Conservation (phyloP, 371 early-diverging fungal species). For the Apophysomyces sp. region DNA sequence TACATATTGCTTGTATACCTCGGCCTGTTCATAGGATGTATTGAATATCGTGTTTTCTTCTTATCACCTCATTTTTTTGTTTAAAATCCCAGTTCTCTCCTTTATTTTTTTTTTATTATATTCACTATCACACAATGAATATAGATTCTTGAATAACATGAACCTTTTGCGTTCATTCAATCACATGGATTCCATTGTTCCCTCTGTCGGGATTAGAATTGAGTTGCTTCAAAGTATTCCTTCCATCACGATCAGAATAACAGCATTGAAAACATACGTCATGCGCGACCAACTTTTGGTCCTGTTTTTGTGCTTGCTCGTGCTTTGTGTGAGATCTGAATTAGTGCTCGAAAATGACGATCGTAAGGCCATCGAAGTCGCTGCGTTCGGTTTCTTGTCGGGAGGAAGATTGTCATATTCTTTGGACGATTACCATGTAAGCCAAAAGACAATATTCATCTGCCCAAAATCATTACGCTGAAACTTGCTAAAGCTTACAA, state of each 20-base stretch:
- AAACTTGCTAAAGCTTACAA: conserved; percentile 7
- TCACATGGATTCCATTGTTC: not conserved
- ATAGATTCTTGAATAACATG: not conserved
- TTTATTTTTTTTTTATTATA: not conserved
- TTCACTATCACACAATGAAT: not conserved
- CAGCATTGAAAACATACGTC: not conserved
- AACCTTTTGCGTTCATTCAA: too few relatives aligned
- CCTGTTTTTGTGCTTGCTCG: not conserved
- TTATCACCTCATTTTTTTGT: not conserved
- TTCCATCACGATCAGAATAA: not conserved
- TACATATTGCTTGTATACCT: not conserved
- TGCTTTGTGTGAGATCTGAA: conserved; percentile 10
- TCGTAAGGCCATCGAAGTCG: conserved; percentile 38
- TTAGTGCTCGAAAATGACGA: conserved; percentile 42
- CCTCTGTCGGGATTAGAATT: too few relatives aligned
- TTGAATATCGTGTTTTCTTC: conserved; percentile 3
- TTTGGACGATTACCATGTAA: conserved; percentile 42
- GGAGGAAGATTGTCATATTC: conserved; percentile 44
- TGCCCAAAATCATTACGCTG: too few relatives aligned
- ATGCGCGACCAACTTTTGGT: not conserved
- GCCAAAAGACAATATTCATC: too few relatives aligned
- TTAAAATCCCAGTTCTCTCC: not conserved
- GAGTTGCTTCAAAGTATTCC: too few relatives aligned
- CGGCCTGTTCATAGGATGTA: not conserved
- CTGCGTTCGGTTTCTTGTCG: conserved; percentile 51